Percentiles rank a stretch among this genome's conserved stretches.
These are phyloP conservation scores for Plantago ovata DNA, from an alignment of 257 asterid genomes.

Conservation along the genomic window DNA sequence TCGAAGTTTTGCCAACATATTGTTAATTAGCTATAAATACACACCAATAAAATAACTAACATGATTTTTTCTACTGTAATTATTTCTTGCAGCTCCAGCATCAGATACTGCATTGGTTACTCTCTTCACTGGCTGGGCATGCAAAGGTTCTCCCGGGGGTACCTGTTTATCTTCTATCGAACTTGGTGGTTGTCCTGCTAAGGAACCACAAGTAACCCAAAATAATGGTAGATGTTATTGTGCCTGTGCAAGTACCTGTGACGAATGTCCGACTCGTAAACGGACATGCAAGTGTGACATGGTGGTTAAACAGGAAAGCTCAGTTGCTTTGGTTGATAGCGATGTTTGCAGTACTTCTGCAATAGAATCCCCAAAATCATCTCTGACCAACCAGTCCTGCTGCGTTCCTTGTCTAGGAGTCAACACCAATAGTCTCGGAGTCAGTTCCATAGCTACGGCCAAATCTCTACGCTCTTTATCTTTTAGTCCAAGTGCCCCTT, in stretches of 20 bases:
- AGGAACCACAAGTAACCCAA: slow-evolving; percentile 31
- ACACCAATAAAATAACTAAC: slow-evolving; percentile 16
- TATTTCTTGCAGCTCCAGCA: slow-evolving; percentile 69
- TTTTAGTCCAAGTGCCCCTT: slow-evolving; percentile 79
- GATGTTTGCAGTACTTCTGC: slow-evolving; percentile 27
- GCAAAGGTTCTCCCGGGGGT: slow-evolving; percentile 74
- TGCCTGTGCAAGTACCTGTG: slow-evolving; percentile 38
- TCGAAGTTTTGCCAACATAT: slow-evolving; percentile 3
- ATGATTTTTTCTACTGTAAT: slow-evolving; percentile 21
- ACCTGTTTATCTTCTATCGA: slow-evolving; percentile 63
- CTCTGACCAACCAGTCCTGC: slow-evolving; percentile 59
- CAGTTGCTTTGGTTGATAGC: slow-evolving; percentile 34
- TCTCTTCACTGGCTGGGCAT: slow-evolving; percentile 96
- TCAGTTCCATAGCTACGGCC: slow-evolving; percentile 60
- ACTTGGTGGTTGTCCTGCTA: slow-evolving; percentile 59
- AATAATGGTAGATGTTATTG: slow-evolving; percentile 39
- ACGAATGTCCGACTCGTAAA: slow-evolving; percentile 25
- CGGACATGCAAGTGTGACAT: slow-evolving; percentile 31
- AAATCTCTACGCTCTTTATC: slow-evolving; percentile 80
- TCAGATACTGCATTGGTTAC: slow-evolving; percentile 90
- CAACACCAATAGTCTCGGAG: slow-evolving; percentile 53
- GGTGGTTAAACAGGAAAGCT: slow-evolving; percentile 36
- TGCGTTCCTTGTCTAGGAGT: slow-evolving; percentile 97
- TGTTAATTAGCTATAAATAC: slow-evolving; percentile 7
- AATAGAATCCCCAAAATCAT: slow-evolving; percentile 41